Evolutionary conservation across 2,329 filamentous ascomycete species (phyloP).

Genomic region (Fusarium luffae): DNA sequence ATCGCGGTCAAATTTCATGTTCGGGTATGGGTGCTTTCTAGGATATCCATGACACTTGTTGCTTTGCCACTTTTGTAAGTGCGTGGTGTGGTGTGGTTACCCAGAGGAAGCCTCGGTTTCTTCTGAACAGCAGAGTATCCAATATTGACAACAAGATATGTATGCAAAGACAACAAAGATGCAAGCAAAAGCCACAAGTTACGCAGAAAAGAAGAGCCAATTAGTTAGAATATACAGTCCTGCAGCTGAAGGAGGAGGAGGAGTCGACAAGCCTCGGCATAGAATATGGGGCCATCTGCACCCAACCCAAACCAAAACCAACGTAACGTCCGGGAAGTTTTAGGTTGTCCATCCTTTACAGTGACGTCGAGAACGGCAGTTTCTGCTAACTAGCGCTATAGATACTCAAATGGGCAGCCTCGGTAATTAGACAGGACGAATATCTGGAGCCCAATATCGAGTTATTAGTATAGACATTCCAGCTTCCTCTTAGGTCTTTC

Average conservation of each 20-base stretch:
- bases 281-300: background rate
- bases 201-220: background rate
- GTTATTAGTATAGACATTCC: background rate
- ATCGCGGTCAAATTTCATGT: slow-evolving; percentile 16
- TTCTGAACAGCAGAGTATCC: background rate
- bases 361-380: slow-evolving; percentile 1
- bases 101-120: background rate
- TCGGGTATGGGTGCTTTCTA: slow-evolving; percentile 13
- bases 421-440: background rate
- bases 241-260: background rate
- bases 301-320: background rate
- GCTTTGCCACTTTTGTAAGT: slow-evolving; percentile 30
- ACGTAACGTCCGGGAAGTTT: background rate
- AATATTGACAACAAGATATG: background rate
- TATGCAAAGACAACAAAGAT: background rate
- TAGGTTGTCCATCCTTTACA: background rate
- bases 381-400: slow-evolving; percentile 6
- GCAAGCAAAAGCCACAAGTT: background rate
- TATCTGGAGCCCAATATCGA: background rate
- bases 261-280: slow-evolving; percentile 25
- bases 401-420: background rate
- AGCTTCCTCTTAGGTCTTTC: too few species aligned
- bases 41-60: slow-evolving; percentile 34
- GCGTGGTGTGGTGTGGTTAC: slow-evolving; percentile 14
- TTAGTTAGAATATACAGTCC: background rate